Conservation (phyloP, 345 rosid genomes). For the Citropsis articulata region DNA sequence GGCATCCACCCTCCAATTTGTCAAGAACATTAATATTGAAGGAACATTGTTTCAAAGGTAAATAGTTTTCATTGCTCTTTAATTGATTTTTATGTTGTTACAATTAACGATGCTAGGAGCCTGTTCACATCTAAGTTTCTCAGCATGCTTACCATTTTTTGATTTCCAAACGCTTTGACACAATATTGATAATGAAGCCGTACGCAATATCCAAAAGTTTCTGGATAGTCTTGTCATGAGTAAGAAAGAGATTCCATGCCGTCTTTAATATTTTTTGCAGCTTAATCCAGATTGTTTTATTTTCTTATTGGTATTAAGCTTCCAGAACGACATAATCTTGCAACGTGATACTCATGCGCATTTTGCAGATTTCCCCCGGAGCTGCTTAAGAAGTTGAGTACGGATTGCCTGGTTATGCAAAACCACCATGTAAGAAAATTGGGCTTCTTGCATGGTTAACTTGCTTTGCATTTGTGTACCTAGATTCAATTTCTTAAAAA, state of each 20-base stretch:
- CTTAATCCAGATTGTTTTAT: neutral
- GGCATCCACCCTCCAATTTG: conserved; percentile 83
- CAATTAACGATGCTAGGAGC: neutral
- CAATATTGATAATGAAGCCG: neutral
- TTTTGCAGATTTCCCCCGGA: conserved; percentile 59
- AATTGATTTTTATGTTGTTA: neutral
- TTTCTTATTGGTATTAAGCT: neutral
- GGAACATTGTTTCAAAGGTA: conserved; percentile 93
- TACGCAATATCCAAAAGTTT: no score
- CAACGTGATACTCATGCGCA: neutral
- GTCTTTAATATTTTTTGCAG: neutral
- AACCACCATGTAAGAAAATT: conserved; percentile 68
- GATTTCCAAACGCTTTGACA: neutral
- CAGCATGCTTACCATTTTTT: neutral
- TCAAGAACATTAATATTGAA: conserved; percentile 41
- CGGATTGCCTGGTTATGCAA: conserved; percentile 90
- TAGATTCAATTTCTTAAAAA: no score
- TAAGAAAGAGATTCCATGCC: neutral
- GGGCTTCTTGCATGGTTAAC: neutral
- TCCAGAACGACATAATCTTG: neutral
- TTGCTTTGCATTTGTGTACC: neutral
- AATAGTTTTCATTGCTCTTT: neutral
- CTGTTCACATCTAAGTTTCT: neutral
- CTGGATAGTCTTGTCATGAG: neutral
- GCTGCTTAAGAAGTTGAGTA: conserved; percentile 56